Evolutionary conservation across 345 rosid genomes (phyloP).

Genomic region (Draba incana): DNA sequence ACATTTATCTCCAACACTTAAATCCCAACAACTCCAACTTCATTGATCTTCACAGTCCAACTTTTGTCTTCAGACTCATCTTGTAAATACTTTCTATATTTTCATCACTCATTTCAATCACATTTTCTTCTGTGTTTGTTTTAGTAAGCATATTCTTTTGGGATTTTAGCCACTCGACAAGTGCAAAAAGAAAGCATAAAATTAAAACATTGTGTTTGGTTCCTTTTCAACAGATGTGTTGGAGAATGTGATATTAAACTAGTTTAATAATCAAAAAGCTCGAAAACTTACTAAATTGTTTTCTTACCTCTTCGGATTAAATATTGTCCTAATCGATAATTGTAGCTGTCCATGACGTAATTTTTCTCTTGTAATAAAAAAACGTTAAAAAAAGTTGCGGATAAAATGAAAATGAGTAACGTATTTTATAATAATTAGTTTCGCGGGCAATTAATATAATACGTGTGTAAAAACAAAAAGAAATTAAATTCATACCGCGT

Average conservation of each 20-base stretch:
- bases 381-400: not conserved
- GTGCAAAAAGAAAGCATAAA: slow-evolving; percentile 25
- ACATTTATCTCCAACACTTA: slow-evolving; percentile 55
- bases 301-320: slow-evolving; percentile 17
- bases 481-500: slow-evolving; percentile 35
- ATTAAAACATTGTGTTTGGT: slow-evolving; percentile 14
- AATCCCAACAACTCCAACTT: slow-evolving; percentile 49
- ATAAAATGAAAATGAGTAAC: slow-evolving; percentile 3
- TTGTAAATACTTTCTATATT: slow-evolving; percentile 35
- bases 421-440: slow-evolving; percentile 10
- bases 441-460: slow-evolving; percentile 31
- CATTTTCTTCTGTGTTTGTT: not conserved
- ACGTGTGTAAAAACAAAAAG: slow-evolving; percentile 18
- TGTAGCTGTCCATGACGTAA: slow-evolving; percentile 30
- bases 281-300: slow-evolving; percentile 36
- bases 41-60: slow-evolving; percentile 58
- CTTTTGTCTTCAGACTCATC: slow-evolving; percentile 67
- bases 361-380: not conserved
- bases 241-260: slow-evolving; percentile 29
- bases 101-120: not conserved
- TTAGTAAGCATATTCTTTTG: not conserved
- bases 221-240: slow-evolving; percentile 32
- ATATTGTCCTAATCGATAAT: slow-evolving; percentile 36
- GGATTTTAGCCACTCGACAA: slow-evolving; percentile 23
- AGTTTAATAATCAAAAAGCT: slow-evolving; percentile 14